phyloP scores from a whole-genome alignment of 2,329 filamentous ascomycete species.

The Exophiala mesophila region DNA sequence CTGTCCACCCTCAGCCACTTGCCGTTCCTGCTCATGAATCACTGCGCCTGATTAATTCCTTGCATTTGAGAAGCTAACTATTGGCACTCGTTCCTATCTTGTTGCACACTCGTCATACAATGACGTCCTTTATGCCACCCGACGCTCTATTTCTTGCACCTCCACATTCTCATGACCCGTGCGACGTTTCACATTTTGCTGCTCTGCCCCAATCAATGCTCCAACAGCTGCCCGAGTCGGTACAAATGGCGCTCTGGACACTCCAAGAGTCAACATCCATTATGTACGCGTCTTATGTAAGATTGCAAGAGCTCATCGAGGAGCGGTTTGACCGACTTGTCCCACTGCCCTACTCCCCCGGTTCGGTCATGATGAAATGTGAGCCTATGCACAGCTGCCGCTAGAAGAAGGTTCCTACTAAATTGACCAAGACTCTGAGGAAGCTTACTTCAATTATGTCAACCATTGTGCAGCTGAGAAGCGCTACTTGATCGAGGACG shows the following conservation, averaged over 20 bases:
- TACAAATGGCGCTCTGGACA: slow-evolving; percentile 19
- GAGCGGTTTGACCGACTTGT: slow-evolving; percentile 23
- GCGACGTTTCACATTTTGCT: slow-evolving; percentile 20
- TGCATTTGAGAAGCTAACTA: too few species aligned
- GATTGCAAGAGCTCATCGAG: slow-evolving; percentile 18
- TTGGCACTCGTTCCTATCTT: too few species aligned
- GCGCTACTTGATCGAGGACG: slow-evolving; percentile 20
- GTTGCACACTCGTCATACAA: too few species aligned
- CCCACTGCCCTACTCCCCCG: slow-evolving; percentile 10
- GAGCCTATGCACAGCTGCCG: slow-evolving; percentile 5
- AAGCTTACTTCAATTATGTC: slow-evolving; percentile 22
- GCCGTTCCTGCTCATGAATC: too few species aligned
- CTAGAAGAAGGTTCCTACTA: slow-evolving; percentile 3
- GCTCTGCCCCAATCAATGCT: slow-evolving; percentile 19
- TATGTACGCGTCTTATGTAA: slow-evolving; percentile 22
- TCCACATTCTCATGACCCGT: slow-evolving; percentile 20
- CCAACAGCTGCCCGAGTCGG: slow-evolving; percentile 17
- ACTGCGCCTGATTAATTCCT: too few species aligned
- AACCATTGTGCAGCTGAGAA: slow-evolving; percentile 21
- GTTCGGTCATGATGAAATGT: slow-evolving; percentile 7
- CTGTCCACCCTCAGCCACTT: too few species aligned
- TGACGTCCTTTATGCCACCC: slow-evolving; percentile 8
- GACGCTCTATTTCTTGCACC: slow-evolving; percentile 22
- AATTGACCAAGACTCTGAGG: slow-evolving; percentile 16
- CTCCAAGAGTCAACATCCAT: slow-evolving; percentile 24